Base-by-base conservation (phyloP, 148 eudicot genomes). In the Limonium bicolor region DNA sequence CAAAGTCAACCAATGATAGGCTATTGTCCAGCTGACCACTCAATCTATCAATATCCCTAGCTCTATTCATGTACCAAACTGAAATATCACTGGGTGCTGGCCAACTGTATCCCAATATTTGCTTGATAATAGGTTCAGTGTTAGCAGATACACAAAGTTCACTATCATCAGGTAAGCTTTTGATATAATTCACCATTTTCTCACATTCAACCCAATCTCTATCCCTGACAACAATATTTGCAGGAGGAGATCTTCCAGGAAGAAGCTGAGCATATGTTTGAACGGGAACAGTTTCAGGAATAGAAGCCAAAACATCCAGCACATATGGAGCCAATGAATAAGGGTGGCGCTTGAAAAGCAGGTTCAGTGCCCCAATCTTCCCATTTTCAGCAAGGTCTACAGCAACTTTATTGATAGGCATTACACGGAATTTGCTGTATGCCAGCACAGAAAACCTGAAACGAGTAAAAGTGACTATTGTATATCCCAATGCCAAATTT, bases 171-270 rank as follows among this genome's bases (percentile, higher is more conserved):
- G 74, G 71, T 14, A 73, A 44, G 37, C 31, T 46, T 46, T 59
- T 58, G 36, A 77, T 57, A 51, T 59, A 72, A 21, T 34, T 51
- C 26, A 69, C 62, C 82, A 78, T 84, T 36, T 68, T 69, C 63
- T 72, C 77, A 71, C 95, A 80, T 59, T 90, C 97, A 64, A 90
- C 93, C 97, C 97, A 90, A 60, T 90, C 97, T 56, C 66, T 70
- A 48, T 75, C 93, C 56, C 97, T 70, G 50, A 80, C 51, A 68
- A 55, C 33, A 57, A 71, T 56, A 77, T 61, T 57, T 41, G 76
- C 40, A 58, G 84, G 94, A 35, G 87, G 79, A 60, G 93, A 64
- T 55, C 56, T 58, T 44, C 93, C 93, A 52, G 95, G 97, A 75
- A 90, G 97, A 45, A 90, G 87, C 53, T 84, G 97, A 20, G 73